Percentiles rank a stretch among this genome's conserved stretches.
These are phyloP conservation scores for Keithomyces neogunnii DNA, from an alignment of 2,329 filamentous ascomycete genomes.

Conservation along the genomic window DNA sequence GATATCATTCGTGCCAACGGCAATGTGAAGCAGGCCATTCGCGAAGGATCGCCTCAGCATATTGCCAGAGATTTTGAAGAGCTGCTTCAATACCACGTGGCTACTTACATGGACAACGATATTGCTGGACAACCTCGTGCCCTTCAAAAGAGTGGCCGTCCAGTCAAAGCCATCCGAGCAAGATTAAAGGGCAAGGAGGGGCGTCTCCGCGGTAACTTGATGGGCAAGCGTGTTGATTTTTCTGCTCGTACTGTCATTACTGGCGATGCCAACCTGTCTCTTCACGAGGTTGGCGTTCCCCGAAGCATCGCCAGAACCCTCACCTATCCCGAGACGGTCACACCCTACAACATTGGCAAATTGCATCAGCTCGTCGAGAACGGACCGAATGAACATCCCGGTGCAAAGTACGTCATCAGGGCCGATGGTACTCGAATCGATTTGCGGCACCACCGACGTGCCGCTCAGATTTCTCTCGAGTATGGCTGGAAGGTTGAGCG, in stretches of 20 bases:
- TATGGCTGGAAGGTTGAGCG: slow-evolving; percentile 99
- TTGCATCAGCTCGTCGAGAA: slow-evolving; percentile 84
- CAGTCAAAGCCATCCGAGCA: slow-evolving; percentile 92
- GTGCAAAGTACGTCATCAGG: slow-evolving; percentile 92
- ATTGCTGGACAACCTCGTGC: slow-evolving; percentile 93
- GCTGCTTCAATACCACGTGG: slow-evolving; percentile 92
- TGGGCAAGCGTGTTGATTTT: slow-evolving; percentile 99
- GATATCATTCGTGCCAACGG: slow-evolving; percentile 98
- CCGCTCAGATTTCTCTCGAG: slow-evolving; percentile 76
- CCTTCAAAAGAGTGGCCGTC: slow-evolving; percentile 91
- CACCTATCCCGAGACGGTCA: slow-evolving; percentile 96
- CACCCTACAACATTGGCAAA: slow-evolving; percentile 93
- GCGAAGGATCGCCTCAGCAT: slow-evolving; percentile 86
- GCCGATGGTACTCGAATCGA: slow-evolving; percentile 92
- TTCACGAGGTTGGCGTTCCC: slow-evolving; percentile 96
- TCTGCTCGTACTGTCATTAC: slow-evolving; percentile 99
- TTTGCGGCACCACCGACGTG: slow-evolving; percentile 83
- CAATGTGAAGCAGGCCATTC: slow-evolving; percentile 84
- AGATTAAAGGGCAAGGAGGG: slow-evolving; percentile 99
- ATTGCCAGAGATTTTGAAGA: slow-evolving; percentile 86
- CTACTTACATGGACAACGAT: slow-evolving; percentile 99
- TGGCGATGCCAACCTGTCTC: slow-evolving; percentile 89
- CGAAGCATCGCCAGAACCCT: slow-evolving; percentile 85
- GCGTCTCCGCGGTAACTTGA: slow-evolving; percentile 93
- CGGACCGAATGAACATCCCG: slow-evolving; percentile 89